Base-by-base conservation (phyloP, 495 filamentous ascomycete genomes). In the Aspergillus nanangensis region DNA sequence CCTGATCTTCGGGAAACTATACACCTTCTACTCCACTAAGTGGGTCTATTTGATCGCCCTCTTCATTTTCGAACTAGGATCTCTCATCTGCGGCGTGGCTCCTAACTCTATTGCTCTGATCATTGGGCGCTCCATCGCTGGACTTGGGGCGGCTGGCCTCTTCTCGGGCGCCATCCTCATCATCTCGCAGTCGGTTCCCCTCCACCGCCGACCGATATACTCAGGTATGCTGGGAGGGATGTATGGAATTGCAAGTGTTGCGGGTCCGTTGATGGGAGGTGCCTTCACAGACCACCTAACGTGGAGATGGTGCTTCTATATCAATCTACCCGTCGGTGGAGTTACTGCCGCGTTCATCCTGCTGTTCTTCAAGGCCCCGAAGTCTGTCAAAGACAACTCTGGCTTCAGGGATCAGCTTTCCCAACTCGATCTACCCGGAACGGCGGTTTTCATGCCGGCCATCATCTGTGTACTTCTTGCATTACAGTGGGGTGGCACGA, bases 101-200 rank as follows among this genome's bases (percentile, higher is more conserved):
- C 85, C 87, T 1, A 86, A 66, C 42, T 91, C 86, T 1, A 69
- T 80, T 0, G 79, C 80, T 3, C 72, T 96, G 23, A 95, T 96
- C 51, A 62, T 92, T 45, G 91, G 92, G 9, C 82, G 92, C 21
- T 90, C 91, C 10, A 72, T 96, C 36, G 86, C 90, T 17, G 91
- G 91, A 18, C 49, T 95, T n/a, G 91, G 90, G 15, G 76, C 78
- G 3, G 87, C 91, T 1, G 91, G 88, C 29, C 78, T 95, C 43
- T 93, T 90, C 60, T 84, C 84, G 2, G 91, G 91, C 4, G 82
- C 84, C 2, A 75, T 95, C 35, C 76, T 91, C 48, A 93, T 95
- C 57, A 74, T 95, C 15, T 77, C 81, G 24, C 77, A 87, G 54
- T 82, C 80, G 17, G 83, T 95, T 0, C 88, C 90, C 0, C 70